Evolutionary conservation across 192 early-diverging fungal species (phyloP).

Genomic region (Phycomyces blakesleeanus): DNA sequence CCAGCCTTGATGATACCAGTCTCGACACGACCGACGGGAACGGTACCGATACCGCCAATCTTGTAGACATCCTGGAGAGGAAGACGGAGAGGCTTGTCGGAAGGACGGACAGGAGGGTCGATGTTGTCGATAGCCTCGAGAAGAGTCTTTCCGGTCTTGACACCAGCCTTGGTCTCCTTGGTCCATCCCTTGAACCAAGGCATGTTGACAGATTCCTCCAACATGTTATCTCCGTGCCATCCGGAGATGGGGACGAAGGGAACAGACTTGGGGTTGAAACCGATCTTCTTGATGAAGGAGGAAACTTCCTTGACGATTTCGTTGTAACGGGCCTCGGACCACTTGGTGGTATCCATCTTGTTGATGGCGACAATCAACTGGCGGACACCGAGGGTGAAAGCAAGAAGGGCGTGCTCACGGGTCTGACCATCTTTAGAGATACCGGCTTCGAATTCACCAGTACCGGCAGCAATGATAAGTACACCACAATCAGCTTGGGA

Average conservation of each 20-base stretch:
- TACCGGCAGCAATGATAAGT: constrained; percentile 90
- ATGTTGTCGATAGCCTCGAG: constrained; percentile 93
- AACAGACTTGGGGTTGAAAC: constrained; percentile 89
- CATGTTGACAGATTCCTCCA: constrained; percentile 91
- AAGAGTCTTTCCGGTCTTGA: constrained; percentile 74
- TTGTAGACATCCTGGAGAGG: constrained; percentile 98
- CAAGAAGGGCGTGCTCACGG: constrained; percentile 97
- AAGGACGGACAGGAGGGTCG: constrained; percentile 84
- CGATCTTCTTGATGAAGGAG: constrained; percentile 96
- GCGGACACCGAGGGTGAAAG: constrained; percentile 94
- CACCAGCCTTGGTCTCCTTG: constrained; percentile 82
- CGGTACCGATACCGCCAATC: constrained; percentile 98
- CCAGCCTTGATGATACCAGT: constrained; percentile 82
- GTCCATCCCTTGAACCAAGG: constrained; percentile 97
- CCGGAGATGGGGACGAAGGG: constrained; percentile 97
- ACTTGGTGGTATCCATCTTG: constrained; percentile 99
- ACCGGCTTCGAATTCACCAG: constrained; percentile 90
- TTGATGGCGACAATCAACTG: constrained; percentile 98
- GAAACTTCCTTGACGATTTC: constrained; percentile 97
- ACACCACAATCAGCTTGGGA: constrained; percentile 97
- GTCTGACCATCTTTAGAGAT: constrained; percentile 99
- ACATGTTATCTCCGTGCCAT: constrained; percentile 98
- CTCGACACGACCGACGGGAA: constrained; percentile 95
- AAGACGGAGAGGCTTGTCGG: constrained; percentile 94
- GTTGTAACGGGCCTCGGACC: constrained; percentile 89